Conservation (phyloP, 345 rosid genomes). For the Turnera subulata region DNA sequence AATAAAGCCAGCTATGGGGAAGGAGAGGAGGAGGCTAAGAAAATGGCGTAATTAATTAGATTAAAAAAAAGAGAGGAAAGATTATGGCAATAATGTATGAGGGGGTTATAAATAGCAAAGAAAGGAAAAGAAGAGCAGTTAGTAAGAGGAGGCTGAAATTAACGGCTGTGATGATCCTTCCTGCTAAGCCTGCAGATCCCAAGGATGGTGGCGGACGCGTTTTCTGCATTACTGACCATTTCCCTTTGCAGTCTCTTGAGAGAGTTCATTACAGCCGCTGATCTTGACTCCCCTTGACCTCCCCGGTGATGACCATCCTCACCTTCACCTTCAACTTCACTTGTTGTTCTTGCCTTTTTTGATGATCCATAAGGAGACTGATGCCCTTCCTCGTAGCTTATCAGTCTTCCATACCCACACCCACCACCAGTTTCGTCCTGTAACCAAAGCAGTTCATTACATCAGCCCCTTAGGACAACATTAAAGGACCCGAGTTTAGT, state of each 20-base stretch:
- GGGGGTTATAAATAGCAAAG: background rate
- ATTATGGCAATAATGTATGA: conserved; percentile 13
- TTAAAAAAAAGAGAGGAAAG: background rate
- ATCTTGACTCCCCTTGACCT: conserved; percentile 30
- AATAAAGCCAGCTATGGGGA: too few species aligned
- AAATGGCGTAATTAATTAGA: too few species aligned
- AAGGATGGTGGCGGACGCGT: conserved; percentile 27
- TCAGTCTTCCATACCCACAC: conserved; percentile 3
- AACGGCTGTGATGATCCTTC: conserved; percentile 29
- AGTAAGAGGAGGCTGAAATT: conserved; percentile 5
- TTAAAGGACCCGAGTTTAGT: too few species aligned
- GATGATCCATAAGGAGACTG: conserved; percentile 22
- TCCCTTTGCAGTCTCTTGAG: conserved; percentile 30
- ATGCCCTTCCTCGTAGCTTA: conserved; percentile 20
- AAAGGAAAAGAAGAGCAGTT: background rate
- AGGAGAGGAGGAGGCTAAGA: too few species aligned
- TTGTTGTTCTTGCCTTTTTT: conserved; percentile 36
- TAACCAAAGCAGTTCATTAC: background rate
- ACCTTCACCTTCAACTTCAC: background rate
- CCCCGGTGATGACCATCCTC: conserved; percentile 5
- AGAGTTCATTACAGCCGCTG: conserved; percentile 32
- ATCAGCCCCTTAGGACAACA: too few species aligned
- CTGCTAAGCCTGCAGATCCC: conserved; percentile 34
- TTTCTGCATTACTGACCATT: conserved; percentile 19
- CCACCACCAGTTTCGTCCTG: conserved; percentile 48